phyloP scores from a whole-genome alignment of 2,329 filamentous ascomycete genomes.

The Zymoseptoria passerinii region DNA sequence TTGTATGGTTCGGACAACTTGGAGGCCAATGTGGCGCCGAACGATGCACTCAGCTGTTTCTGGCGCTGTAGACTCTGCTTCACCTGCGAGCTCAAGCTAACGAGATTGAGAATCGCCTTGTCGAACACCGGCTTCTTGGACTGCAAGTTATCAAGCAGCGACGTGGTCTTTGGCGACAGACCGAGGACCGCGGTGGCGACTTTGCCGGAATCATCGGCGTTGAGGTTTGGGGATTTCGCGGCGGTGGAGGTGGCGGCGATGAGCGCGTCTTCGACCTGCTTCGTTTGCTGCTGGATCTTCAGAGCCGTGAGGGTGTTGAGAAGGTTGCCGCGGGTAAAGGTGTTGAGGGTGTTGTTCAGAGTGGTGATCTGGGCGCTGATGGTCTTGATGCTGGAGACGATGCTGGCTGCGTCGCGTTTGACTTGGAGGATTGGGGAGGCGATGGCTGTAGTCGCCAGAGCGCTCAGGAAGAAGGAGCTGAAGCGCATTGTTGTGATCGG shows the following conservation, averaged over 20 bases:
- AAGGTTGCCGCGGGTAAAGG: background rate
- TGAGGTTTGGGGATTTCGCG: background rate
- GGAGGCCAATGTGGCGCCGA: background rate
- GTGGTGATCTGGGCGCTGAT: background rate
- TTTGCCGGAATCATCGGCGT: background rate
- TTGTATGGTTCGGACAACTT: background rate
- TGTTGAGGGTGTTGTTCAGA: conserved; percentile 1
- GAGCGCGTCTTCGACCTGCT: background rate
- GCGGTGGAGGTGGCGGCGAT: background rate
- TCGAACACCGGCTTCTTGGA: background rate
- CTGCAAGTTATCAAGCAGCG: background rate
- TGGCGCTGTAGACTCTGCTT: background rate
- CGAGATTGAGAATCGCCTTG: background rate
- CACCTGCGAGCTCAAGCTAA: background rate
- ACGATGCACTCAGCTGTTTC: background rate
- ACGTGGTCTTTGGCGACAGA: background rate
- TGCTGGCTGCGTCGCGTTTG: background rate
- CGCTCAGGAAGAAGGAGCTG: background rate
- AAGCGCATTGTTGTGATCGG: background rate
- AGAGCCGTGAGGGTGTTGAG: background rate
- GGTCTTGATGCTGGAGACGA: background rate
- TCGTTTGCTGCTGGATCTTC: background rate
- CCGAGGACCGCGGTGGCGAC: background rate
- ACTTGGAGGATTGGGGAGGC: background rate
- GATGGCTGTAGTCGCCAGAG: background rate